A percentile compares a stretch with the other conserved stretches of the same genome.
Conservation (phyloP, 306 rosid species). For the Ammopiptanthus mongolicus region DNA sequence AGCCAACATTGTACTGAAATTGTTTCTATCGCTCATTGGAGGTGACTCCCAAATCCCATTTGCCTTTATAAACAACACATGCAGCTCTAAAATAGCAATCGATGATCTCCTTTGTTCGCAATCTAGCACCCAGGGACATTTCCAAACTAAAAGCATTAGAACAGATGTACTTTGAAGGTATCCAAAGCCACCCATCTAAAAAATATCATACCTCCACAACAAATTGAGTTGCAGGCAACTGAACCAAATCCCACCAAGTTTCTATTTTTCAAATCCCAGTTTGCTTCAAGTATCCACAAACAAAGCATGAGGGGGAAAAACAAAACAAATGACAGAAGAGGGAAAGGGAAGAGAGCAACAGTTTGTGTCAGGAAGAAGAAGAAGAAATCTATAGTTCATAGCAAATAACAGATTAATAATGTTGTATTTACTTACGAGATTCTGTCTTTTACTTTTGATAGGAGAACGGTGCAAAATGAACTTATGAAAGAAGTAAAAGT, state of each 20-base stretch:
- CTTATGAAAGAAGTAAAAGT: neutral
- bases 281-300: constrained; percentile 75
- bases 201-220: constrained; percentile 98
- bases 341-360: neutral
- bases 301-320: constrained; percentile 20
- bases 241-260: constrained; percentile 98
- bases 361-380: neutral
- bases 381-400: neutral
- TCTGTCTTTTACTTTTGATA: neutral
- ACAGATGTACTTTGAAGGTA: constrained; percentile 74
- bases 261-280: constrained; percentile 98
- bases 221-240: constrained; percentile 93
- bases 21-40: constrained; percentile 60
- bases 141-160: constrained; percentile 96
- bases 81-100: constrained; percentile 93
- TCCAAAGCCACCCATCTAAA: constrained; percentile 88
- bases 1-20: constrained; percentile 66
- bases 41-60: constrained; percentile 86
- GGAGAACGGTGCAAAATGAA: neutral
- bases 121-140: constrained; percentile 99
- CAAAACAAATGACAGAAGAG: neutral
- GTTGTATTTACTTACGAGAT: neutral
- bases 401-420: neutral
- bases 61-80: constrained; percentile 69
- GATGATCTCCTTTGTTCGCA: constrained; percentile 91